Evolutionary conservation across 345 rosid species (phyloP).

Genomic region (Pistacia integerrima): DNA sequence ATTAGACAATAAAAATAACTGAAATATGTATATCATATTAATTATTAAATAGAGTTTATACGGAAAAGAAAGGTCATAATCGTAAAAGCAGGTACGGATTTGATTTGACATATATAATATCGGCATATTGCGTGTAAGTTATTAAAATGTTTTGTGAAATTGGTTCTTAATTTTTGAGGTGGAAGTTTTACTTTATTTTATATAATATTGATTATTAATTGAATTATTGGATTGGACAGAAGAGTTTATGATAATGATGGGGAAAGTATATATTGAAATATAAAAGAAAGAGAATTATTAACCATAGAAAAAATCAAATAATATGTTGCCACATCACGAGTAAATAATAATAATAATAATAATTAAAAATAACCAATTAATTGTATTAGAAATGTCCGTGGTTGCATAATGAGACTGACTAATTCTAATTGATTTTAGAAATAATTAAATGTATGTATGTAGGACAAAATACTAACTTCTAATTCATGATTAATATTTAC

Average conservation of each 20-base stretch:
- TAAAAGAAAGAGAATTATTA: not conserved
- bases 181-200: too few relatives aligned
- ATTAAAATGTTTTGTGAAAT: not conserved
- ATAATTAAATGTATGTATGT: not conserved
- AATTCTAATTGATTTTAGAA: not conserved
- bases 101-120: not conserved
- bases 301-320: not conserved
- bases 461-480: not conserved
- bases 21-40: too few relatives aligned
- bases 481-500: not conserved
- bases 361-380: too few relatives aligned
- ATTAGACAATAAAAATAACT: too few relatives aligned
- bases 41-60: too few relatives aligned
- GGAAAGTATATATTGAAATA: not conserved
- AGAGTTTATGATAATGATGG: slow-evolving; percentile 2
- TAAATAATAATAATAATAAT: too few relatives aligned
- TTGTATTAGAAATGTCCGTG: not conserved
- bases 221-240: not conserved
- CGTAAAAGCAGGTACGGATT: too few relatives aligned
- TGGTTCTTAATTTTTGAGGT: not conserved
- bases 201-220: not conserved
- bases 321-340: not conserved
- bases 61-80: not conserved
- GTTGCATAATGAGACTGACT: slow-evolving; percentile 6
- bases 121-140: too few relatives aligned